A percentile compares a stretch with the other conserved stretches of the same genome.
These are phyloP conservation scores for Usnea hakonensis DNA, from an alignment of 495 filamentous ascomycete genomes.

Conservation along the genomic window DNA sequence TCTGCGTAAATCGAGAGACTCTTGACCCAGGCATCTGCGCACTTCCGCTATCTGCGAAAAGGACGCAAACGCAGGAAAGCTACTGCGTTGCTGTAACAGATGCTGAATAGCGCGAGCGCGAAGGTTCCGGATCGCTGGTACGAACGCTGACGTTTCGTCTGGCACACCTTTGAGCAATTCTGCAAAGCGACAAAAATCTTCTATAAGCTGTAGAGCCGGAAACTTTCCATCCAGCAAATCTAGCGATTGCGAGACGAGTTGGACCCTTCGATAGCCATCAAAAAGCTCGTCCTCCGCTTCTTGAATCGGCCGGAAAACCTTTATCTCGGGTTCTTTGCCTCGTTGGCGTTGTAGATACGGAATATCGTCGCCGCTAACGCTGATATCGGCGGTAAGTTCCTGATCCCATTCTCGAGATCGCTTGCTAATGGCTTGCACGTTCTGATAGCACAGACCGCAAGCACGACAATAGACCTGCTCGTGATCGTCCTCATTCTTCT, in stretches of 20 bases:
- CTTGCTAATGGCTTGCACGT: conserved; percentile 15
- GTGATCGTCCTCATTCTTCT: conserved; percentile 15
- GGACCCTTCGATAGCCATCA: conserved; percentile 18
- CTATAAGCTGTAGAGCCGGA: conserved; percentile 19
- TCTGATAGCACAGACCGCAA: conserved; percentile 20
- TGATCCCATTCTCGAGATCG: conserved; percentile 12
- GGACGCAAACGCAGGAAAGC: conserved; percentile 19
- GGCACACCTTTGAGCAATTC: conserved; percentile 19
- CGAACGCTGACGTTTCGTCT: conserved; percentile 17
- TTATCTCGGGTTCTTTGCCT: conserved; percentile 12
- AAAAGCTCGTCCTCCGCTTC: conserved; percentile 16
- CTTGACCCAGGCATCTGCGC: conserved; percentile 8
- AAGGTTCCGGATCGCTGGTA: conserved; percentile 11
- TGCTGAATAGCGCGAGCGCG: conserved; percentile 9
- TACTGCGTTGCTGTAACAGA: conserved; percentile 12
- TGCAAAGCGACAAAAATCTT: conserved; percentile 18
- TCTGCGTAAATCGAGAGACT: conserved; percentile 14
- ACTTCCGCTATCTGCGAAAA: conserved; percentile 20
- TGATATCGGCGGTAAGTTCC: conserved; percentile 2
- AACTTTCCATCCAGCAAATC: conserved; percentile 17
- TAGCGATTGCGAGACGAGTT: conserved; percentile 20
- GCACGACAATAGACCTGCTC: conserved; percentile 10
- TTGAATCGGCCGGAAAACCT: conserved; percentile 10
- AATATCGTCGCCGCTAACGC: conserved; percentile 12
- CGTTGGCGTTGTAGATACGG: conserved; percentile 16